Conservation (phyloP, 768 basidiomycete species). For the Phlebiopsis flavidoalba region DNA sequence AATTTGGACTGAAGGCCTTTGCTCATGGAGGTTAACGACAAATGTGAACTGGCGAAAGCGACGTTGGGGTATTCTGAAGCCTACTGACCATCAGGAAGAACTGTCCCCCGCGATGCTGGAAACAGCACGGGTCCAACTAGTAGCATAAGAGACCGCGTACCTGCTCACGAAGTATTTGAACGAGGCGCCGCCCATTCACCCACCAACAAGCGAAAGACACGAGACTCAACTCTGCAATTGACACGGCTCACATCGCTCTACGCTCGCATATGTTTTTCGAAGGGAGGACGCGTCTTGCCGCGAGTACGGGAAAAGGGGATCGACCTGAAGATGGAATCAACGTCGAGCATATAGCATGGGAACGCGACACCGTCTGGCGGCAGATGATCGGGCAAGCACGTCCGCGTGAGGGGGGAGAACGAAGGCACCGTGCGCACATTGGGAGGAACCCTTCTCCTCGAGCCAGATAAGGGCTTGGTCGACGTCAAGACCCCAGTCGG, state of each 20-base stretch:
- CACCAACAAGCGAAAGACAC: slow-evolving; percentile 55
- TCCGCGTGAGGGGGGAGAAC: slow-evolving; percentile 44
- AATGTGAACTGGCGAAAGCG: slow-evolving; percentile 79
- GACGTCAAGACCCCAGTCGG: slow-evolving; percentile 63
- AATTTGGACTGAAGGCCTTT: slow-evolving; percentile 12
- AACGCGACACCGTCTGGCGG: slow-evolving; percentile 96
- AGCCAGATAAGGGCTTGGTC: slow-evolving; percentile 36
- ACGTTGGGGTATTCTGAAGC: slow-evolving; percentile 41
- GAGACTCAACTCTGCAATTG: slow-evolving; percentile 52
- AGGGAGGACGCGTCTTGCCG: slow-evolving; percentile 60
- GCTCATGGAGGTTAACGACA: slow-evolving; percentile 86
- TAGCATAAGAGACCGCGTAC: slow-evolving; percentile 78
- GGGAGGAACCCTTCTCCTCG: slow-evolving; percentile 32
- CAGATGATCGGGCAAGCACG: slow-evolving; percentile 88
- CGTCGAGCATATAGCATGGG: slow-evolving; percentile 95
- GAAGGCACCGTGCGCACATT: slow-evolving; percentile 11
- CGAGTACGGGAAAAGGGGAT: too few species aligned
- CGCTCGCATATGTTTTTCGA: slow-evolving; percentile 79
- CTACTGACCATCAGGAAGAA: too few species aligned
- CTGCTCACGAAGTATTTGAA: slow-evolving; percentile 68
- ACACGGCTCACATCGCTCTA: slow-evolving; percentile 67
- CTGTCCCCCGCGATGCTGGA: neutral
- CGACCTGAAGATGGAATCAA: slow-evolving; percentile 82
- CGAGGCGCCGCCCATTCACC: slow-evolving; percentile 62
- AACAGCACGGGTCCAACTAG: neutral